Base-by-base conservation (phyloP, 768 basidiomycete genomes). In the Suillus tomentosus region DNA sequence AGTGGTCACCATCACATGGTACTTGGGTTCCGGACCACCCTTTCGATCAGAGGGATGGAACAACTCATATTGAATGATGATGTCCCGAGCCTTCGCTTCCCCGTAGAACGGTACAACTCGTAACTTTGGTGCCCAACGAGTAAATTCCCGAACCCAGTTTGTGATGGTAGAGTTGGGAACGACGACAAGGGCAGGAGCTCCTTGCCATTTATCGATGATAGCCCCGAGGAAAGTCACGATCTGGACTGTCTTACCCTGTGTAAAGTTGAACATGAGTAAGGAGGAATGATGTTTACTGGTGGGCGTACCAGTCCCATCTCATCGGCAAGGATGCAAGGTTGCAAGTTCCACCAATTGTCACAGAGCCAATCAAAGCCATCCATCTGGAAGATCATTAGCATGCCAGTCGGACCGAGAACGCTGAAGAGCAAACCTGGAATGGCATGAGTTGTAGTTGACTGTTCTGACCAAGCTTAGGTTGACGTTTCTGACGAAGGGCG, bases 151-250 rank as follows among this genome's bases (percentile, higher is more conserved):
- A 15, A 96, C 86, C 96, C 96, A 97, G 69, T 94, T 97, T 6
- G 90, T 90, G 67, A 99, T 90, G 0, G 96, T 97, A 14, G 95
- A 96, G 72, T 99, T 97, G 1, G 97, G 97, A 6, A 99, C 97
- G 5, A 97, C 89, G 13, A 99, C 88, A 15, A 99, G 84, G 43
- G 87, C 88, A 3, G 97, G 97, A 62, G 82, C 89, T 0, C 87
- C 88, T 2, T 84, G 70, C 67, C 84, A 86, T 27, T 82, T 79
- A 42, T 78, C 74, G 43, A 81, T 80, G 58, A 90, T 84, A 59
- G 82, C 83, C 31, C 88, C 94, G 10, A 99, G 77, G 74, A 95
- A 93, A 0, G 91, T 87, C 34, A 88, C 88, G 58, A 98, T 89
- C 71, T 97, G 96, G 2, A 98, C 92, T 0, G 96, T 99, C 80